These are phyloP conservation scores for Chalaropsis thielavioides DNA, from an alignment of 2,329 filamentous ascomycete species.

Conservation along the genomic window DNA sequence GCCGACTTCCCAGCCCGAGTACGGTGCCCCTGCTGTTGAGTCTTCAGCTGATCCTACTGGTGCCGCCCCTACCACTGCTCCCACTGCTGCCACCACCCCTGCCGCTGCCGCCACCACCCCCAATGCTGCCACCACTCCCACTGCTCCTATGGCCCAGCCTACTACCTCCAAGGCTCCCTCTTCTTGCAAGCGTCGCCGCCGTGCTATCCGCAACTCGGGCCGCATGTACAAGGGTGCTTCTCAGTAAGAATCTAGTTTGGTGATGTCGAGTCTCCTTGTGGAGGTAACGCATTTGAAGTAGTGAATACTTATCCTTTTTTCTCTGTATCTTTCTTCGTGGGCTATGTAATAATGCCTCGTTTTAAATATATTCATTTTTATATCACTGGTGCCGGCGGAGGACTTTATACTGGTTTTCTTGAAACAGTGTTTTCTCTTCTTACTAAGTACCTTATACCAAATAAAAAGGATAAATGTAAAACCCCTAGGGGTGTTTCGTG, in stretches of 20 bases:
- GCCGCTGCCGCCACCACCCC: neutral
- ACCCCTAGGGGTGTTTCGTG: too few species aligned
- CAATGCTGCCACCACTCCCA: neutral
- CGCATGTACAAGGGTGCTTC: slow-evolving; percentile 11
- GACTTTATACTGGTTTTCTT: too few species aligned
- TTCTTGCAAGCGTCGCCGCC: slow-evolving; percentile 13
- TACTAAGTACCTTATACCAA: too few species aligned
- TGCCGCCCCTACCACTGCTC: neutral
- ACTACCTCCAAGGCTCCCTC: neutral
- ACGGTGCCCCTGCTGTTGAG: neutral
- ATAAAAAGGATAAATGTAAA: too few species aligned
- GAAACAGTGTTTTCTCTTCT: too few species aligned
- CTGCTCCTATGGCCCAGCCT: neutral
- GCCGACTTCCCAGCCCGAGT: neutral
- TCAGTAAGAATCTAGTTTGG: neutral
- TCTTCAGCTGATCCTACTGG: neutral
- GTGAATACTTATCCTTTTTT: neutral
- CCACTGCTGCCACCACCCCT: neutral
- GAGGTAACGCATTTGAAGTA: neutral
- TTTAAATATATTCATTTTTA: neutral
- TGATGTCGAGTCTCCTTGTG: neutral
- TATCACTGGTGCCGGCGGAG: neutral
- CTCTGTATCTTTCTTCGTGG: neutral
- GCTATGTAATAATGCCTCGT: neutral
- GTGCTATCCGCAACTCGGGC: slow-evolving; percentile 11